Percentiles rank a stretch among this genome's conserved stretches.
phyloP scores from a whole-genome alignment of 2,329 filamentous ascomycete genomes.

The Penicillium brevicompactum region DNA sequence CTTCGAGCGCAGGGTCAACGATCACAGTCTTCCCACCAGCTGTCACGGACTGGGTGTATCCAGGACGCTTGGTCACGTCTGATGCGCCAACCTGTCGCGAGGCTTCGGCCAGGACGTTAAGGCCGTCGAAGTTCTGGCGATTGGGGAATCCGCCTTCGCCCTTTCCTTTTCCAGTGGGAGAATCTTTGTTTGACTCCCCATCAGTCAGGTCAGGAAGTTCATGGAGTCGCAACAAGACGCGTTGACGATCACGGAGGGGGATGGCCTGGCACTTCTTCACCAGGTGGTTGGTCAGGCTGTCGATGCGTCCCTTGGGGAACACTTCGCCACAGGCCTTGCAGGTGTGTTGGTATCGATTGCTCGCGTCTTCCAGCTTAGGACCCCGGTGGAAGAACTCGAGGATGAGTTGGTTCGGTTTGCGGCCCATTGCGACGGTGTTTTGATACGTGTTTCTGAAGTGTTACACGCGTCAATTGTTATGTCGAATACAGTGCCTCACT shows the following conservation, averaged over 20 bases:
- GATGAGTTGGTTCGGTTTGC: conserved; percentile 81
- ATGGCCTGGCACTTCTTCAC: conserved; percentile 85
- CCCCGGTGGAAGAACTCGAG: conserved; percentile 87
- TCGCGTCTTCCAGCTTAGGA: conserved; percentile 81
- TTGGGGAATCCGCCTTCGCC: conserved; percentile 48
- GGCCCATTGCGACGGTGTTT: conserved; percentile 63
- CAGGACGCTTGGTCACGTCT: conserved; percentile 48
- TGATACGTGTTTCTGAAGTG: background rate
- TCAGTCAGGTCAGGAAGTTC: conserved; percentile 63
- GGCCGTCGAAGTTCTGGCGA: conserved; percentile 71
- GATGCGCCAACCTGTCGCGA: conserved; percentile 71
- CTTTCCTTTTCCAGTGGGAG: conserved; percentile 36
- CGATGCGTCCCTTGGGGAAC: conserved; percentile 86
- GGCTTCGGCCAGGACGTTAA: conserved; percentile 86
- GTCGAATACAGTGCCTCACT: background rate
- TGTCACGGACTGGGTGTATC: conserved; percentile 43
- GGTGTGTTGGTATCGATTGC: conserved; percentile 88
- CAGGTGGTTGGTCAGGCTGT: conserved; percentile 78
- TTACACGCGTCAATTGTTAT: conserved; percentile 3
- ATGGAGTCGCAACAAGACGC: conserved; percentile 71
- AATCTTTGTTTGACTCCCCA: conserved; percentile 42
- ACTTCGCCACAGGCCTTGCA: conserved; percentile 86
- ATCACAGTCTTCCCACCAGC: conserved; percentile 45
- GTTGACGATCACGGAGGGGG: conserved; percentile 71
- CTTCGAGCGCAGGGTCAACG: conserved; percentile 46